Evolutionary conservation across 2,329 filamentous ascomycete species (phyloP), one percentile per base, ranked within the genome.

Genomic region (Cadophora gregata): DNA sequence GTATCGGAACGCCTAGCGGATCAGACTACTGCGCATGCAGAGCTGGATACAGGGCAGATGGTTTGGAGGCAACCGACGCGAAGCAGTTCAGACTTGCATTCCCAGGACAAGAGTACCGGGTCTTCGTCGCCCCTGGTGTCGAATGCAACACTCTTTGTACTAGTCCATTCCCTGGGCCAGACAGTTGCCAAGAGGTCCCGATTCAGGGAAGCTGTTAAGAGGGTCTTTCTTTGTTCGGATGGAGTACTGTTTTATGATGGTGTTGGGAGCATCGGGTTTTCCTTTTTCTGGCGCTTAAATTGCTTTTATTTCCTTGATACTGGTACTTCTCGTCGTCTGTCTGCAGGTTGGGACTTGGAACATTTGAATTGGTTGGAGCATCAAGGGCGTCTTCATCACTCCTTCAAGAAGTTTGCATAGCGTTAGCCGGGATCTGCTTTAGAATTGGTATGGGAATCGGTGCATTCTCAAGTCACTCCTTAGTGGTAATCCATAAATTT

Each of bases 71-170:
- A 10, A 68, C 63, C 10, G 59, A 68, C 42, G 47, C 51, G 16
- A 65, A 63, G 63, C 66, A 68, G 45, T 68, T 68, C 27, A 62
- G 59, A 56, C 51, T 68, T n/a, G 55, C 50, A 14, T 68, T 68
- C 50, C 47, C 63, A 4, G 66, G 63, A 29, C 63, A 68, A 48
- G 66, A 65, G 47, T 68, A 68, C 51, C 62, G 66, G 56, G 66
- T 65, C 45, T 68, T 68, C 47, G 66, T 68, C 19, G 63, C 59
- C 31, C 66, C 63, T n/a, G 62, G 63, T 27, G 45, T 68, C 10
- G 45, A 55, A 10, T 68, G 66, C 53, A 55, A 68, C 53, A 61
- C 63, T 27, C 59, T 68, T 25, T 68, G 66, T 29, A 68, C 66
- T 6, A 65, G 29, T n/a, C 66, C 66, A 2, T 68, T 68, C 59